A percentile compares a stretch with the other conserved stretches of the same genome.
Conservation (phyloP, 345 rosid genomes). For the Gynandropsis gynandra region DNA sequence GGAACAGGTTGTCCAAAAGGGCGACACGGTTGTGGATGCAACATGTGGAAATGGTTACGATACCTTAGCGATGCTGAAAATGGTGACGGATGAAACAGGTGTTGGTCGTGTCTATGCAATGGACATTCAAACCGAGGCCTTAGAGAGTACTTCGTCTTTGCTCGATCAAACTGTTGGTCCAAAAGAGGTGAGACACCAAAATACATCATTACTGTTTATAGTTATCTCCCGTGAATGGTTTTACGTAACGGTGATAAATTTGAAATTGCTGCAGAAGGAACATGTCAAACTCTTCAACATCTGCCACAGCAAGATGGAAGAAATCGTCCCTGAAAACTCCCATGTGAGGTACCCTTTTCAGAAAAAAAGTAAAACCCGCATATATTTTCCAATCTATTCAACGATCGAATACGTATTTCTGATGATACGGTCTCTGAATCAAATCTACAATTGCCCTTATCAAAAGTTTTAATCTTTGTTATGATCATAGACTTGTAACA, state of each 20-base stretch:
- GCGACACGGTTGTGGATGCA: slow-evolving; percentile 75
- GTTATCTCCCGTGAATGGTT: too few species aligned
- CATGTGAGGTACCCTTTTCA: slow-evolving; percentile 44
- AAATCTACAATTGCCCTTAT: not conserved
- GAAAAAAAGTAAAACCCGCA: too few species aligned
- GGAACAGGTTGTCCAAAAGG: slow-evolving; percentile 57
- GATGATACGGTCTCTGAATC: not conserved
- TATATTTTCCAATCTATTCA: not conserved
- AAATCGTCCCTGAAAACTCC: slow-evolving; percentile 45
- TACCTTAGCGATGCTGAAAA: slow-evolving; percentile 63
- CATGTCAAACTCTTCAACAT: slow-evolving; percentile 49
- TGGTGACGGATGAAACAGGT: slow-evolving; percentile 55
- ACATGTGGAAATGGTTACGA: slow-evolving; percentile 91
- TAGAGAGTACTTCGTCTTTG: slow-evolving; percentile 45
- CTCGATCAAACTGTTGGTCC: slow-evolving; percentile 38
- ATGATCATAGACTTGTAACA: slow-evolving; percentile 57
- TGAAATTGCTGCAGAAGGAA: slow-evolving; percentile 43
- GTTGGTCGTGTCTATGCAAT: slow-evolving; percentile 62
- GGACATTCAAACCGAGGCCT: slow-evolving; percentile 71
- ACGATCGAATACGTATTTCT: not conserved
- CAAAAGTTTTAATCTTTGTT: not conserved
- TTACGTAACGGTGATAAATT: too few species aligned
- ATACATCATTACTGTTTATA: too few species aligned
- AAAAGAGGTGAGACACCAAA: slow-evolving; percentile 46
- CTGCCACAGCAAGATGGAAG: slow-evolving; percentile 87